Base-by-base conservation (phyloP, 495 filamentous ascomycete genomes). In the Penicillium canariense region DNA sequence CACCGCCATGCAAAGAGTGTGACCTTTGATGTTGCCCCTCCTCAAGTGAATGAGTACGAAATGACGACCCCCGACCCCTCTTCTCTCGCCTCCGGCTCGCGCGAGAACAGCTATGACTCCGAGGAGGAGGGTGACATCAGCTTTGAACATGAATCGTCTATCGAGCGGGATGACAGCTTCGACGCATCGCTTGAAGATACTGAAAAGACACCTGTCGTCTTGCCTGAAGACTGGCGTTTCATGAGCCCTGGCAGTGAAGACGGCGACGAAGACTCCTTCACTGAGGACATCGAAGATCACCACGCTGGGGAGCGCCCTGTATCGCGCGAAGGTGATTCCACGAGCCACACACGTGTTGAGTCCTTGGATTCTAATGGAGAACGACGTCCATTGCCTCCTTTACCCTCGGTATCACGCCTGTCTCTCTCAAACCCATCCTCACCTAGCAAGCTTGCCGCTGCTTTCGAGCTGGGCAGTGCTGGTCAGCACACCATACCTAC, bases 31-130 rank as follows among this genome's bases (percentile, higher is more conserved):
- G 86, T 84, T 25, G 94, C 90, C 0, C 93, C 94, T 20, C 95
- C 94, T 26, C 88, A 94, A 67, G 78, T 97, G 48, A 96, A 96
- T 62, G 91, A 97, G 67, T 98, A 97, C 65, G 94, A 97, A 72
- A 92, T 96, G 89, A 86, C 89, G 30, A 98, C 94, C 3, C 94
- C 94, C 1, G 94, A 96, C 68, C 82, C 90, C 14, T 97, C 95
- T 5, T 97, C 88, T 1, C 75, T 93, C 43, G 89, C 88, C 14
- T 92, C 89, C 12, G 90, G 84, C 47, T 96, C 92, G 5, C 85
- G 92, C 23, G 89, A 96, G 55, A 88, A 89, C 17, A 96, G 92
- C 68, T 96, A 91, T 64, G 94, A 97, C 49, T 92, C 89, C n/a
- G 84, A 84, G 15, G 82, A 87, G 18, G 81, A 87, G 22, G 81